Evolutionary conservation across 148 eudicot genomes (phyloP), one percentile per base, ranked within the genome.

Genomic region (Camellia sinensis): DNA sequence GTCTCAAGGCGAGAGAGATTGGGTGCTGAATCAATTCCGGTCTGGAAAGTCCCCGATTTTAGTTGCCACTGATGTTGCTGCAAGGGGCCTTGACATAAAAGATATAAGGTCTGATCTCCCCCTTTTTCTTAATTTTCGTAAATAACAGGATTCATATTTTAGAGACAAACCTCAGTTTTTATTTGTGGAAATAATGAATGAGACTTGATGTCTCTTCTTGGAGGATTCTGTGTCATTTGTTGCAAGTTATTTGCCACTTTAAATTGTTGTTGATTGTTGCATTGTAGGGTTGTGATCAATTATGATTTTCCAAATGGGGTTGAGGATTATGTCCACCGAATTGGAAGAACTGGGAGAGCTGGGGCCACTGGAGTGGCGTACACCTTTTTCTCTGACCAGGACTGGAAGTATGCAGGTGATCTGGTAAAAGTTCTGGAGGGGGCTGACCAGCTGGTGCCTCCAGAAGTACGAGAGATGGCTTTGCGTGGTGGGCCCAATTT

Each of bases 11-110:
- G 99, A 96, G 84, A 91, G 99, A 84, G 99, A 96, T 81, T 89
- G 82, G 84, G 99, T 93, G 41, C 84, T 96, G 80, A 93, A 88
- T 87, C 95, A 96, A 73, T 96, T 96, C 67, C 97, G 99, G 22
- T 68, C 84, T 68, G 99, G 99, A 40, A 86, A 89, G 77, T 83
- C 90, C 60, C 98, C 99, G 7, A 84, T 96, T 79, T 87, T 96
- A 77, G 92, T 96, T 85, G 99, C 99, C 66, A 96, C 99, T 71
- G 99, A 96, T 82, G 99, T 96, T 88, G 99, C 99, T 80, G 99
- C 99, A 67, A 87, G 99, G 68, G 99, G 99, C 62, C 99, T 96
- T 82, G 99, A 96, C 83, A 84, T 96, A 61, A 90, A 93, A 84
- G 99, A 96, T 78, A 92, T 96, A 81, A 92, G 99, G 99, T 92